Evolutionary conservation across 768 basidiomycete species (phyloP).

Genomic region (Macrolepiota fuliginosa): DNA sequence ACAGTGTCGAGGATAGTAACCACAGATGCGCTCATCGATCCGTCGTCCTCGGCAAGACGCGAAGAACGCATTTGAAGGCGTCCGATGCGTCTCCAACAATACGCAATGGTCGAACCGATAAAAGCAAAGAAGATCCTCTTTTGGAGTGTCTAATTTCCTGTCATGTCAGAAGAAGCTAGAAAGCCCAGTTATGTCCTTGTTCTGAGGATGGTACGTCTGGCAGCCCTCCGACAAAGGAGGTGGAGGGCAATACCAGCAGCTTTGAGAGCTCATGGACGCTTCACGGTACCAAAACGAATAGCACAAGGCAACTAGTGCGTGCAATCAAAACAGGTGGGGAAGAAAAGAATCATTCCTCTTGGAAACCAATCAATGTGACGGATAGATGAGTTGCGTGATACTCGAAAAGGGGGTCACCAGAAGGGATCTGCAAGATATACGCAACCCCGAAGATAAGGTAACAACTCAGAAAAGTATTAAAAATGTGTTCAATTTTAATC

Average conservation of each 20-base stretch:
- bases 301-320: no score
- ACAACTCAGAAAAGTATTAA: no score
- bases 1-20: background rate
- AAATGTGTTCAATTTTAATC: no score
- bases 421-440: no score
- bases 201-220: background rate
- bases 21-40: conserved; percentile 4
- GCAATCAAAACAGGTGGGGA: no score
- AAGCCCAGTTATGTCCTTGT: conserved; percentile 2
- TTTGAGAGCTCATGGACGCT: no score
- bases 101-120: conserved; percentile 19
- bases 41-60: background rate
- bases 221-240: background rate
- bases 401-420: no score
- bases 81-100: conserved; percentile 30
- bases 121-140: conserved; percentile 32
- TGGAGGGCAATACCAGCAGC: background rate
- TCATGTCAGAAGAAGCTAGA: conserved; percentile 43
- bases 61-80: conserved; percentile 37
- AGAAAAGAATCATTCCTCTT: no score
- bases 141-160: conserved; percentile 39
- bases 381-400: no score
- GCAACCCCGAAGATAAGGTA: no score
- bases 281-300: no score
- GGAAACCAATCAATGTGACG: no score